phyloP scores from a whole-genome alignment of 306 rosid species.

The Inga oerstediana region DNA sequence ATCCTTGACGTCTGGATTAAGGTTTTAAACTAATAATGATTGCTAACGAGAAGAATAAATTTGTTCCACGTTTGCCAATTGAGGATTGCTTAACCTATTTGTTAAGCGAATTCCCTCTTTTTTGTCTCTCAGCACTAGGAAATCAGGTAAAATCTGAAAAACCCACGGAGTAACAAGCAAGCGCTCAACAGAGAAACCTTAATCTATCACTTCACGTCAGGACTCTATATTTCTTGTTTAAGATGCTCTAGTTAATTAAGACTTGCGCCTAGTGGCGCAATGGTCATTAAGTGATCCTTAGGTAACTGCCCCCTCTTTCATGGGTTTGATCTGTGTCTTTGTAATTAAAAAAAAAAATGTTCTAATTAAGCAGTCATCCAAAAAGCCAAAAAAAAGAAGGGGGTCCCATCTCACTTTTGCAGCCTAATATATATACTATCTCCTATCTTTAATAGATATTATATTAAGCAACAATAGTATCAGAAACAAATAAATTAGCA shows the following conservation, averaged over 20 bases:
- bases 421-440: too few relatives aligned
- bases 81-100: background rate
- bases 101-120: background rate
- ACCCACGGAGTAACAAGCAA: conserved; percentile 9
- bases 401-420: background rate
- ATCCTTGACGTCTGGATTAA: conserved; percentile 18
- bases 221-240: conserved; percentile 15
- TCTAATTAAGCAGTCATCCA: background rate
- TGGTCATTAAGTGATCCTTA: too few relatives aligned
- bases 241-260: background rate
- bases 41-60: conserved; percentile 12
- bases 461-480: too few relatives aligned
- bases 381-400: background rate
- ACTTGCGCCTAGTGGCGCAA: too few relatives aligned
- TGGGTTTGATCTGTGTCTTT: too few relatives aligned
- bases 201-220: background rate
- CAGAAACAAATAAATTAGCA: background rate
- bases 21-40: conserved; percentile 13
- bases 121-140: background rate
- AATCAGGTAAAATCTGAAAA: background rate
- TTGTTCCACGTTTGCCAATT: conserved; percentile 15
- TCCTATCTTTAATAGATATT: too few relatives aligned
- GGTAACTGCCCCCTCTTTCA: too few relatives aligned
- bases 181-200: conserved; percentile 4
- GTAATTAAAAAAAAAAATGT: background rate